These are phyloP conservation scores for Phlyctochytrium arcticum DNA, from an alignment of 192 early-diverging fungal species.

Conservation along the genomic window DNA sequence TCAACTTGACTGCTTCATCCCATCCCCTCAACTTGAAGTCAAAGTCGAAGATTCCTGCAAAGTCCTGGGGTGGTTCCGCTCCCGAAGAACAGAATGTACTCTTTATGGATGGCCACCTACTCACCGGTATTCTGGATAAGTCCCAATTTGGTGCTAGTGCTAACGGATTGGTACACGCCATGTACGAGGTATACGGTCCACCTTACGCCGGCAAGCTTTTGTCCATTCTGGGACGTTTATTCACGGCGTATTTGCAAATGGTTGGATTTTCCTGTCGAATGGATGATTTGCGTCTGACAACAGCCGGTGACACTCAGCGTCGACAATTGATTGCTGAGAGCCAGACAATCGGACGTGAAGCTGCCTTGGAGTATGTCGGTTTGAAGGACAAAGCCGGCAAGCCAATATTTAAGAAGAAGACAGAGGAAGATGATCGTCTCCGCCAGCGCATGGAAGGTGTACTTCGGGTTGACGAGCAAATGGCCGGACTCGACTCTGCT, in stretches of 20 bases:
- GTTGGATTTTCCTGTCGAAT: conserved; percentile 95
- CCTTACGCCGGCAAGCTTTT: conserved; percentile 85
- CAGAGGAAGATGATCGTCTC: conserved; percentile 16
- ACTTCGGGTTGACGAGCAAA: conserved; percentile 74
- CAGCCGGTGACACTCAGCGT: conserved; percentile 73
- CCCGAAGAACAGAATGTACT: conserved; percentile 82
- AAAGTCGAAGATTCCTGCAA: conserved; percentile 79
- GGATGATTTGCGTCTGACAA: conserved; percentile 92
- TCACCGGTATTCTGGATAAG: conserved; percentile 95
- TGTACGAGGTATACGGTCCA: conserved; percentile 93
- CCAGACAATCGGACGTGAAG: conserved; percentile 62
- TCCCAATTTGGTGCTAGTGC: conserved; percentile 92
- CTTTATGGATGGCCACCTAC: conserved; percentile 81
- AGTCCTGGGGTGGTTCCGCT: conserved; percentile 77
- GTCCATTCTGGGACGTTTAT: conserved; percentile 84
- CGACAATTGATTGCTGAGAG: conserved; percentile 65
- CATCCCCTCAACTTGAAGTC: conserved; percentile 82
- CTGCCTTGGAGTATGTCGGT: conserved; percentile 70
- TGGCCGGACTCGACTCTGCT: conserved; percentile 82
- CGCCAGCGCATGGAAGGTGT: conserved; percentile 69
- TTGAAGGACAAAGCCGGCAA: conserved; percentile 47
- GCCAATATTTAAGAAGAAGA: conserved; percentile 32
- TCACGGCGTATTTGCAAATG: conserved; percentile 83
- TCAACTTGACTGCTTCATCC: conserved; percentile 76
- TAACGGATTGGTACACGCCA: conserved; percentile 90